Base-by-base conservation (phyloP, 805 yeast genomes). In the Nakazawaea sp. region DNA sequence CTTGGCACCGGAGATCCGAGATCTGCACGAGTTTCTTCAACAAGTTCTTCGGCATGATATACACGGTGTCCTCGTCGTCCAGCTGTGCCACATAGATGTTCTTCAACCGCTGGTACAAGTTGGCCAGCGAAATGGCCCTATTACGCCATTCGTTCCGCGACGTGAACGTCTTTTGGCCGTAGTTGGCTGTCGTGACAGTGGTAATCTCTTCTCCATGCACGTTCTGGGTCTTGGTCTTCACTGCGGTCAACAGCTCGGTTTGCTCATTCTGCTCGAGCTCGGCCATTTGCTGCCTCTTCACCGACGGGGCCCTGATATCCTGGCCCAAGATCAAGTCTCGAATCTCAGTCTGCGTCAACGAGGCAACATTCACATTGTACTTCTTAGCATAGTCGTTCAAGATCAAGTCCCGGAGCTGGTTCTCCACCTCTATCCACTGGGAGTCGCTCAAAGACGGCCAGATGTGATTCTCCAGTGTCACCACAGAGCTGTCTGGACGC, bases 161-260 rank as follows among this genome's bases (percentile, higher is more conserved):
- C 32, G 80, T 68, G 54, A 92, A 92, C 12, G 80, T 62, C 61
- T 78, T 80, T 50, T 86, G 92, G 55, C 88, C 98, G 53, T 84
- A 89, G 44, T 77, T 77, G 13, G 89, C 78, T 0, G 97, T 88
- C 0, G 97, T 88, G 21, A 90, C 96, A 0, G 96, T 90, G 29
- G 84, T 81, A 50, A 92, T 90, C 49, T 89, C 94, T 53, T 92
- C 98, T 24, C 99, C 99, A 51, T 89, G 97, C 2, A 85, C 95
- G 52, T 87, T 92, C 18, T 79, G 78, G 0, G 95, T 83, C 40
- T 79, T 81, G 0, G 95, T 78, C 48, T 86, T 88, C 47, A 81
- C 70, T 0, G 95, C 92, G 1, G 88, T 75, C 23, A 80, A 60
- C 11, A 57, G 62, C 20, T 53, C 62, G 8, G 62, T 65, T 24